Base-by-base conservation (phyloP, 371 early-diverging fungal genomes). In the Catenaria anguillulae region DNA sequence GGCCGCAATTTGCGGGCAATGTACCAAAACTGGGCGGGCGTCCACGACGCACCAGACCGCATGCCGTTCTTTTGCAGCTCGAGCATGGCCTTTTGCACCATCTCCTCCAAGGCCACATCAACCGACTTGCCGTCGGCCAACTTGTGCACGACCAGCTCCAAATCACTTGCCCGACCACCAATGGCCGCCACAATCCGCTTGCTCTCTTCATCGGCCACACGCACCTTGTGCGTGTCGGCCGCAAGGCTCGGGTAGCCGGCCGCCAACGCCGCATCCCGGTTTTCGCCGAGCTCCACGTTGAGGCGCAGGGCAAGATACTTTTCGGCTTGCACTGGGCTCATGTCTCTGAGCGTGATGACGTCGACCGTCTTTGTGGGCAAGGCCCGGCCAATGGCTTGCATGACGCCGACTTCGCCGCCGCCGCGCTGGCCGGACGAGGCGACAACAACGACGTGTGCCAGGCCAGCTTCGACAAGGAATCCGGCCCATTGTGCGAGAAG, bases 381-480 rank as follows among this genome's bases (percentile, higher is more conserved):
- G 0, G 85, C 90, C 75, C 80, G 83, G 55, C 82, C 81, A 4
- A 93, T 65, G 1, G 75, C 75, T 65, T 87, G 88, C 62, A 77
- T 67, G 0, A 85, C 84, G 40, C 77, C 75, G 40, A 86, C 85
- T 71, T 86, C 60, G 40, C 55, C 56, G 33, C 58, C 58, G 42
- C 58, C 43, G 36, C 58, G 58, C 58, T 58, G 40, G n/a, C 58
- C 58, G 15, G 40, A 88, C 62, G 84, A 82, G 60, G 82, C 84
- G 2, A 90, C 81, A 68, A 93, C 87, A 21, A 96, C 77, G n/a
- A 93, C 92, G 70, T 96, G 92, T 1, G 93, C 93, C 58, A 90
- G 70, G 45, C 81, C 82, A 23, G 82, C 83, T 68, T 88, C 87
- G 21, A 84, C 84, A 42, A 89, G 65, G 6, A 81, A 65, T 8